Conservation (phyloP, 164 flowering plant genomes). For the Vitis rotundifolia region DNA sequence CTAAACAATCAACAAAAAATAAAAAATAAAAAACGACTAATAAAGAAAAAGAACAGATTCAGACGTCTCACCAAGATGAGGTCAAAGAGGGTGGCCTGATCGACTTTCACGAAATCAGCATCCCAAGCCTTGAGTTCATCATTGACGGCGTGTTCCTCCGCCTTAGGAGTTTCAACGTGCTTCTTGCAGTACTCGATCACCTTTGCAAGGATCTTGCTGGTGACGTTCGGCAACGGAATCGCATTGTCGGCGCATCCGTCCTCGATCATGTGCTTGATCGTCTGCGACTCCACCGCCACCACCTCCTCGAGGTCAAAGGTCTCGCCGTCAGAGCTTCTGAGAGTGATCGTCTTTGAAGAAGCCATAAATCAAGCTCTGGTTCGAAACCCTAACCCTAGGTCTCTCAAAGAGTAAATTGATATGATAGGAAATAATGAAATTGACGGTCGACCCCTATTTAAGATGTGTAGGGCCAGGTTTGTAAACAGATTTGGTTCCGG, state of each 20-base stretch:
- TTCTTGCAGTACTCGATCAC: slow-evolving; percentile 10
- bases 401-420: no score
- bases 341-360: not conserved
- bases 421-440: no score
- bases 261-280: slow-evolving; percentile 20
- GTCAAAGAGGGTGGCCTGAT: slow-evolving; percentile 7
- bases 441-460: no score
- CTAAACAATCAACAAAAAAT: no score
- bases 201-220: slow-evolving; percentile 1
- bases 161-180: not conserved
- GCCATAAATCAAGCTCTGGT: no score
- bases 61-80: not conserved
- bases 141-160: no score
- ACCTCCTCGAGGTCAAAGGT: slow-evolving; percentile 4
- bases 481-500: no score
- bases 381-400: no score
- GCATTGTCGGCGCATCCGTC: slow-evolving; percentile 9
- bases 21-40: no score
- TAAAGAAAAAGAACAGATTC: not conserved
- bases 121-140: not conserved
- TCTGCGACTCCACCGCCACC: slow-evolving; percentile 4
- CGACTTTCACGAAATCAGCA: slow-evolving; percentile 3
- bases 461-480: no score
- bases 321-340: slow-evolving; percentile 6
- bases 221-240: slow-evolving; percentile 5